Conservation (phyloP, 805 yeast genomes). For the Lachancea nothofagi region DNA sequence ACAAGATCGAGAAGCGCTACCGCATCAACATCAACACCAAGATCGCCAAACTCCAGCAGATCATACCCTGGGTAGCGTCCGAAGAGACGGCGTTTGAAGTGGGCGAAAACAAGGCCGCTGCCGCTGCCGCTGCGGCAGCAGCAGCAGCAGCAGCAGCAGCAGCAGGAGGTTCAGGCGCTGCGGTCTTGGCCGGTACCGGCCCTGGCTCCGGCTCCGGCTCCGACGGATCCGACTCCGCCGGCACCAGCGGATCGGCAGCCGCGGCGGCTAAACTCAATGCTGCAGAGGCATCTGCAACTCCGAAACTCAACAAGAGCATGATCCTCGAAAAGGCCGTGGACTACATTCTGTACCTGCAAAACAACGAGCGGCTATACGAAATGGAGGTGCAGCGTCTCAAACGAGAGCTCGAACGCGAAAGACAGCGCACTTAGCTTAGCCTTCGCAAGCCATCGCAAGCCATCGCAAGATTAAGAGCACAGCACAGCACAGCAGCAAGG, state of each 20-base stretch:
- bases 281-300: slow-evolving; percentile 19
- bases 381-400: slow-evolving; percentile 31
- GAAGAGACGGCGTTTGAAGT: slow-evolving; percentile 59
- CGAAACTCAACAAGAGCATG: slow-evolving; percentile 57
- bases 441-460: no score
- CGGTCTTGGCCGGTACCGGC: no score
- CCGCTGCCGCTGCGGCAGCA: slow-evolving; percentile 2
- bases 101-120: slow-evolving; percentile 12
- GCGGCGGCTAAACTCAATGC: no score
- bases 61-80: slow-evolving; percentile 61
- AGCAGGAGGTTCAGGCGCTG: no score
- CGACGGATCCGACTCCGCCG: no score
- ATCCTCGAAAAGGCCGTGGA: slow-evolving; percentile 64
- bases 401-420: slow-evolving; percentile 28
- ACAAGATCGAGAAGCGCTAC: slow-evolving; percentile 65
- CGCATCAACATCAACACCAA: slow-evolving; percentile 67
- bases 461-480: no score
- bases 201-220: no score
- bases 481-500: background rate
- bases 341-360: slow-evolving; percentile 50
- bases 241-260: no score
- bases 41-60: slow-evolving; percentile 59
- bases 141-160: no score
- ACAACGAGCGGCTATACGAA: slow-evolving; percentile 38
- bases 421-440: background rate